Conservation (phyloP, 2,329 filamentous ascomycete species). For the Septoria petroselini region DNA sequence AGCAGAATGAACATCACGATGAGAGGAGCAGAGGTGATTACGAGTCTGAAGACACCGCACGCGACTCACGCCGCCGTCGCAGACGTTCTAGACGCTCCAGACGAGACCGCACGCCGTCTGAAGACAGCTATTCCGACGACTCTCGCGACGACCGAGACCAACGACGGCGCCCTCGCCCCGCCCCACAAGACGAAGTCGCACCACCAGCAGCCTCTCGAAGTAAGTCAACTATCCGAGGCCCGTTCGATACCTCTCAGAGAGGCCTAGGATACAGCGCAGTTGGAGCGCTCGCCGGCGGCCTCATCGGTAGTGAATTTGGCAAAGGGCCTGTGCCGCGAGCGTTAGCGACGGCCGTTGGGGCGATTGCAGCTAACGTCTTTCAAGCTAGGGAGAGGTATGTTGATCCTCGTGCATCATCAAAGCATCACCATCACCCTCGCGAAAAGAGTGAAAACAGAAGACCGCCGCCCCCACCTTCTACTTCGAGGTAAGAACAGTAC, state of each 20-base stretch:
- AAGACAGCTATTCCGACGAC: constrained; percentile 20
- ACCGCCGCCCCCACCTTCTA: constrained; percentile 19
- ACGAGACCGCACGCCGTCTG: constrained; percentile 16
- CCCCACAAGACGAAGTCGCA: constrained; percentile 17
- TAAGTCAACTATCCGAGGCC: constrained; percentile 31
- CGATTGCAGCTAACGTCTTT: constrained; percentile 32
- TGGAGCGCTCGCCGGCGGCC: constrained; percentile 34
- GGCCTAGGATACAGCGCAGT: constrained; percentile 31
- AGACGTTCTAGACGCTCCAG: constrained; percentile 11
- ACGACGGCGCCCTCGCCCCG: constrained; percentile 22
- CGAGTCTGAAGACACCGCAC: constrained; percentile 20
- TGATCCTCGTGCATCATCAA: constrained; percentile 12
- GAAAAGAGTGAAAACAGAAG: constrained; percentile 7
- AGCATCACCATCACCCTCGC: constrained; percentile 5
- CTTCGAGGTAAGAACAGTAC: constrained; percentile 26
- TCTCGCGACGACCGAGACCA: constrained; percentile 22
- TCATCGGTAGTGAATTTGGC: constrained; percentile 32
- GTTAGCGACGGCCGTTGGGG: constrained; percentile 32
- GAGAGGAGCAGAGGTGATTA: constrained; percentile 17
- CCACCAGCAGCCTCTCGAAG: constrained; percentile 21
- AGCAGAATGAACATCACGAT: constrained; percentile 15
- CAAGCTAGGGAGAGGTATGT: constrained; percentile 34
- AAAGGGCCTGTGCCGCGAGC: constrained; percentile 29
- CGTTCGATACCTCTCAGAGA: constrained; percentile 30
- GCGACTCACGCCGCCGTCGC: constrained; percentile 9